Base-by-base conservation (phyloP, 2,329 filamentous ascomycete genomes). In the Exophiala viscosa region DNA sequence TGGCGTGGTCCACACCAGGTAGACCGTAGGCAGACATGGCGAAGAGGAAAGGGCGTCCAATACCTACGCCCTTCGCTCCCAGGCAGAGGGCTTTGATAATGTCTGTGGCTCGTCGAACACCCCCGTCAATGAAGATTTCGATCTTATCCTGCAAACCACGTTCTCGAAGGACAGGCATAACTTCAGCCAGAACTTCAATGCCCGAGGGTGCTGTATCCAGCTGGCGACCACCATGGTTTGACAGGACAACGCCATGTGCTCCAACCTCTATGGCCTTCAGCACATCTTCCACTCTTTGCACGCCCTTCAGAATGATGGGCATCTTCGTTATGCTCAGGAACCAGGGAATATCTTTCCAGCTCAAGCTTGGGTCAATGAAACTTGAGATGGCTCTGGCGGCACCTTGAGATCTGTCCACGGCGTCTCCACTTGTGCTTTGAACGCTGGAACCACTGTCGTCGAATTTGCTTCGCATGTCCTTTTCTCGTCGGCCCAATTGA, bases 401-500 rank as follows among this genome's bases (percentile, higher is more conserved):
- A 45, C 93, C 93, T 75, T 99, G 93, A 14, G 84, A 88, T 57
- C 84, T 90, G 71, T 97, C 91, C 15, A 92, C 89, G 48, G 79
- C 71, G 54, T 85, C 79, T 45, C 87, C 88, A 41, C 73, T 73
- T 10, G 75, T 76, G 52, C 72, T 72, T 72, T 97, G 93, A 11
- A 97, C 89, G 65, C 84, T 87, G 23, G 86, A 87, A 7, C 91
- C 92, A 11, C 81, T 81, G 62, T 96, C 92, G 34, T 82, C 83
- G 68, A 95, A 95, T 72, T 97, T 97, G 60, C 81, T 83, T 35
- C 93, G 88, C 93, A 97, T 97, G 69, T 97, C 93, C 76, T 97
- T 99, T 72, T 99, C 93, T 61, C 93, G 81, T 35, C 93, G 85
- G 38, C 93, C 93, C 17, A 99, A 84, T 71, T 97, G 92, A 5